Conservation (phyloP, 1,139 yeast genomes). For the Saccharomyces hybrid region DNA sequence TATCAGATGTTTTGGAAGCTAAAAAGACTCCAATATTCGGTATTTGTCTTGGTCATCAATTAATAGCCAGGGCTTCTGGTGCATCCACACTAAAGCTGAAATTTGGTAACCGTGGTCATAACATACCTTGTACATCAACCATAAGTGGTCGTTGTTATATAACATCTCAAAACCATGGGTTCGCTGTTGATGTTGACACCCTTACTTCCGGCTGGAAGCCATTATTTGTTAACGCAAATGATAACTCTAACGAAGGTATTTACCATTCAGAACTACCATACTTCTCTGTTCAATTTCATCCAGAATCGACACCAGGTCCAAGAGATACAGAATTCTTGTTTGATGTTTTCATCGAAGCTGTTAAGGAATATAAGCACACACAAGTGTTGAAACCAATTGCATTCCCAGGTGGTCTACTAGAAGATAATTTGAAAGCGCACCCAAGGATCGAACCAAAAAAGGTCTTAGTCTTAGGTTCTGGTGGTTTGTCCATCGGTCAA, state of each 20-base stretch:
- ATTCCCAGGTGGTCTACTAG: slow-evolving; percentile 84
- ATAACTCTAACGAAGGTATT: slow-evolving; percentile 97
- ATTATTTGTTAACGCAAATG: slow-evolving; percentile 91
- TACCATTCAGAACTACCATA: slow-evolving; percentile 81
- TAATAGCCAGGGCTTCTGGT: slow-evolving; percentile 92
- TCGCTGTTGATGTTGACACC: slow-evolving; percentile 78
- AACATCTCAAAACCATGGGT: slow-evolving; percentile 45
- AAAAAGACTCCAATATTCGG: slow-evolving; percentile 74
- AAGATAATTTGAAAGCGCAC: slow-evolving; percentile 62
- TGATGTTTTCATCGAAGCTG: slow-evolving; percentile 84
- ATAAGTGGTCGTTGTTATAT: slow-evolving; percentile 95
- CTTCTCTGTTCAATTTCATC: slow-evolving; percentile 98
- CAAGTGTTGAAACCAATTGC: slow-evolving; percentile 62
- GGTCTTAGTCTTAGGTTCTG: slow-evolving; percentile 94
- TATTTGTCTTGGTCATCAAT: slow-evolving; percentile 44
- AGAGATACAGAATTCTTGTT: slow-evolving; percentile 96
- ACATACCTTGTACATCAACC: slow-evolving; percentile 93
- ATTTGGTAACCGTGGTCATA: slow-evolving; percentile 99
- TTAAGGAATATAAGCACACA: slow-evolving; percentile 51
- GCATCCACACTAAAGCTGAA: slow-evolving; percentile 87
- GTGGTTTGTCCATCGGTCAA: slow-evolving; percentile 98
- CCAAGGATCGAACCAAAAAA: slow-evolving; percentile 84
- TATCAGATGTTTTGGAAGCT: slow-evolving; percentile 51
- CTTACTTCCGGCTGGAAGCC: slow-evolving; percentile 86
- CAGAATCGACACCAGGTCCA: slow-evolving; percentile 99